Evolutionary conservation across 2,329 filamentous ascomycete genomes (phyloP), one percentile per base, ranked within the genome.

Genomic region (Helotiales sp.): DNA sequence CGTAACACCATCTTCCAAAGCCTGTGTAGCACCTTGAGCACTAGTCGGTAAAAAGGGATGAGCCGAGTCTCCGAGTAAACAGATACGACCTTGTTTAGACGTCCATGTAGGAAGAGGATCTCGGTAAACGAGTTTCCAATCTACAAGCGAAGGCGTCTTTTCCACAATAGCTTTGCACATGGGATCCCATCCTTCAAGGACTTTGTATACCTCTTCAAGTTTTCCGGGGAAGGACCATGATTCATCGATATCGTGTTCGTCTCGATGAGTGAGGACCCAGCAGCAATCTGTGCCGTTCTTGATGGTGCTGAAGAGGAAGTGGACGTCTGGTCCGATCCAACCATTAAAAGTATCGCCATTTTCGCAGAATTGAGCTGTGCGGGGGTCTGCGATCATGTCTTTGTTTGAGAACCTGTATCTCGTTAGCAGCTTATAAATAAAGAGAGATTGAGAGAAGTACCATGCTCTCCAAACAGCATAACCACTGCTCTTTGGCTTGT

Each of bases 21-120:
- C 74, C 65, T 72, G 72, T 29, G 72, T 74, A 1, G 85, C 85
- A 3, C 86, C 86, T 68, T 89, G 86, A 49, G 82, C 85, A 68
- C 88, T 85, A 60, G 88, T 81, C 1, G 86, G 85, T 79, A 88
- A 81, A 80, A 86, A 86, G 2, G 86, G 85, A 66, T 89, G 86
- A 1, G 79, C 85, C 4, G 87, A 85, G 65, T 90, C 86, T 5
- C 87, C 87, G 10, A 90, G 69, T 0, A 89, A 72, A 44, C 51
- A 59, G 30, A 70, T 65, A 3, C 64, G 51, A 8, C 65, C 42
- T 64, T 70, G 19, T 70, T 62, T 33, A 58, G 67, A 34, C 66
- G 67, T 22, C 70, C 74, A 68, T 69, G 65, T 52, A 27, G 69
- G 52, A 25, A 65, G 27, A 48, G 67, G 66, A 60, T 70, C 57